phyloP scores from a whole-genome alignment of 2,329 filamentous ascomycete species.

The Fusarium xyrophilum region DNA sequence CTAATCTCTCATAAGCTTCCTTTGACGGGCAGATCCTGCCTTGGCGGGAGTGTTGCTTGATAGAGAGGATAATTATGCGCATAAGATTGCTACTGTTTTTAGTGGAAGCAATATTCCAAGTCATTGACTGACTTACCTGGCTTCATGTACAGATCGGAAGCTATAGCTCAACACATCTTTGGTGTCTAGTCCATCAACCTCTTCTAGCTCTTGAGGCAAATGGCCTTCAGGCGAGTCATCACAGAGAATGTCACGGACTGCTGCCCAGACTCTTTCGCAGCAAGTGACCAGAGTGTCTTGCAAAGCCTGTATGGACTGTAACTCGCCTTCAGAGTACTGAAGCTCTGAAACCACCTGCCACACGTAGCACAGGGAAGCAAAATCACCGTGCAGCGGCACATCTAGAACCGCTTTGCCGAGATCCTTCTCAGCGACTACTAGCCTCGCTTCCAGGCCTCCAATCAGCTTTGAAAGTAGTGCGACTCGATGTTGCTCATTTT shows the following conservation, averaged over 20 bases:
- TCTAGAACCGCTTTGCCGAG: constrained; percentile 71
- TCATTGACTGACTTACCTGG: constrained; percentile 64
- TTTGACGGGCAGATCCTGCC: constrained; percentile 57
- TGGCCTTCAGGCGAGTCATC: constrained; percentile 95
- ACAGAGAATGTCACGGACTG: constrained; percentile 80
- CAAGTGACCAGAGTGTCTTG: constrained; percentile 64
- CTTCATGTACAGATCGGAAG: constrained; percentile 93
- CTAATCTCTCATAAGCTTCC: constrained; percentile 69
- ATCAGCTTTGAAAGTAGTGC: constrained; percentile 65
- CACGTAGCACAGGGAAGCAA: constrained; percentile 68
- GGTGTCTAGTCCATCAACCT: constrained; percentile 74
- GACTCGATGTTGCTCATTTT: constrained; percentile 51
- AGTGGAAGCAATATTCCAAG: background rate
- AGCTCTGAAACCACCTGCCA: constrained; percentile 59
- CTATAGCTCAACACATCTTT: constrained; percentile 94
- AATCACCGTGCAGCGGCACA: constrained; percentile 72
- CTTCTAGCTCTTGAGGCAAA: constrained; percentile 76
- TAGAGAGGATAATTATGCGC: constrained; percentile 64
- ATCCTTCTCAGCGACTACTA: constrained; percentile 67
- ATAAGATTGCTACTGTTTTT: constrained; percentile 69
- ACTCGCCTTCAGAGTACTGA: constrained; percentile 48
- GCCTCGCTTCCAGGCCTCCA: constrained; percentile 67
- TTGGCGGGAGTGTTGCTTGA: constrained; percentile 54
- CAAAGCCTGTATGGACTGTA: constrained; percentile 49
- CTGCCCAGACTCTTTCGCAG: constrained; percentile 76